A percentile compares a stretch with the other conserved stretches of the same genome.
These are phyloP conservation scores for Rhodotorula sp. DNA, from an alignment of 1,284 basidiomycete genomes.

Conservation along the genomic window DNA sequence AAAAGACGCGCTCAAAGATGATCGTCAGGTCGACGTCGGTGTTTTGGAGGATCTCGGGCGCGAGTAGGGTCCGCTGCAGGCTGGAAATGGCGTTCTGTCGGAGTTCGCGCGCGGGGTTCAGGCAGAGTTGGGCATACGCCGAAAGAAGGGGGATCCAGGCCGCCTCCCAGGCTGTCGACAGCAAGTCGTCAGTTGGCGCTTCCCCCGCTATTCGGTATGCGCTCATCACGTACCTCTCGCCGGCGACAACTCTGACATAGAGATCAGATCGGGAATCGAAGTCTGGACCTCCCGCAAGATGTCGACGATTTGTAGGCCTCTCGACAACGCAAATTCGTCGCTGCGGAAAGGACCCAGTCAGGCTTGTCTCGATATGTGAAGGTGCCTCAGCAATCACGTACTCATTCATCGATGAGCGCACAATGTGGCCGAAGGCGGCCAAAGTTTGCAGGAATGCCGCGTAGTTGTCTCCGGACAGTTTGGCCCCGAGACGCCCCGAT, in stretches of 20 bases:
- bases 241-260: constrained; percentile 29
- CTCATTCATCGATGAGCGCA: background rate
- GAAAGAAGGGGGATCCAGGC: constrained; percentile 76
- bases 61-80: constrained; percentile 82
- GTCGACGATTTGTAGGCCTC: constrained; percentile 80
- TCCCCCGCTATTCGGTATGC: constrained; percentile 11
- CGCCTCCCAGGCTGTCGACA: constrained; percentile 68
- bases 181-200: background rate
- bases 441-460: constrained; percentile 74
- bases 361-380: background rate
- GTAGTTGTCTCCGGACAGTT: constrained; percentile 75
- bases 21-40: constrained; percentile 68
- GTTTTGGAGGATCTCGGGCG: constrained; percentile 65
- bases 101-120: constrained; percentile 79
- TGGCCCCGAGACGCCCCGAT: constrained; percentile 61
- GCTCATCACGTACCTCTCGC: constrained; percentile 23
- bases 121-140: constrained; percentile 78
- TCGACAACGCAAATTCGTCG: constrained; percentile 66
- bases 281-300: constrained; percentile 56
- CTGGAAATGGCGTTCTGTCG: constrained; percentile 79
- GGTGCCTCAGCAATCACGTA: background rate
- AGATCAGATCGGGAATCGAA: constrained; percentile 43
- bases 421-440: constrained; percentile 80
- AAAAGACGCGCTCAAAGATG: constrained; percentile 85
- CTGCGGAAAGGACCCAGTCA: constrained; percentile 43